These are phyloP conservation scores for Colletotrichum camelliae DNA, from an alignment of 2,329 filamentous ascomycete genomes.

Conservation along the genomic window DNA sequence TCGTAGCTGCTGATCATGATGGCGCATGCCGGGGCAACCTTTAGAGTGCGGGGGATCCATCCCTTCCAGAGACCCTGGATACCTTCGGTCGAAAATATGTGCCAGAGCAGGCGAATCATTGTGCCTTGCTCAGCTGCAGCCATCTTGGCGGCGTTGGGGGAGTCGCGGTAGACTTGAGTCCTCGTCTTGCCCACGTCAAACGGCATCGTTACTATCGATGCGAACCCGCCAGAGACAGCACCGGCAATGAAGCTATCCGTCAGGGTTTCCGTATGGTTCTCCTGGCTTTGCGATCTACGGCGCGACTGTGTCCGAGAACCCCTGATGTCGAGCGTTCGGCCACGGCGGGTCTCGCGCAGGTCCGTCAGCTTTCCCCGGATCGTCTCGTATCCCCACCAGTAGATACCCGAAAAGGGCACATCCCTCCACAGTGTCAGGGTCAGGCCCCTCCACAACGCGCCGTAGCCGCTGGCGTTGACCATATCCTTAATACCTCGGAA, in stretches of 20 bases:
- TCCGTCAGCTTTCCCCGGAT: conserved; percentile 76
- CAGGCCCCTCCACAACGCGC: conserved; percentile 87
- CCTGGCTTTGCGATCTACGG: conserved; percentile 65
- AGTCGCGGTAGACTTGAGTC: conserved; percentile 80
- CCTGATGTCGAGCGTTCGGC: conserved; percentile 42
- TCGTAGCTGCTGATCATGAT: conserved; percentile 99
- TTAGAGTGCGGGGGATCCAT: conserved; percentile 89
- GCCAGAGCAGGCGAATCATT: conserved; percentile 85
- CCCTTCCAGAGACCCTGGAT: conserved; percentile 83
- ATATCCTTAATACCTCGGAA: conserved; percentile 78
- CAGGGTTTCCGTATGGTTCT: conserved; percentile 80
- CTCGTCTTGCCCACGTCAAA: conserved; percentile 98
- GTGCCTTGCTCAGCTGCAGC: conserved; percentile 73
- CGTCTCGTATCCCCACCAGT: conserved; percentile 97
- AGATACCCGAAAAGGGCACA: conserved; percentile 94
- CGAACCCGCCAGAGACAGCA: conserved; percentile 80
- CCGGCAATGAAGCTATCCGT: conserved; percentile 90
- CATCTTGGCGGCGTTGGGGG: conserved; percentile 38
- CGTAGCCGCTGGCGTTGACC: conserved; percentile 78
- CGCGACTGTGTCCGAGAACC: conserved; percentile 46
- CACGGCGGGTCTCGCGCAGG: conserved; percentile 60
- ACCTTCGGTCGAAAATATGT: conserved; percentile 90
- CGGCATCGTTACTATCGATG: conserved; percentile 88
- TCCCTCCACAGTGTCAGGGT: conserved; percentile 94
- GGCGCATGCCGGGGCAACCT: conserved; percentile 94